Percentiles rank a stretch among this genome's conserved stretches.
Evolutionary conservation across 306 rosid genomes (phyloP).

Genomic region (Begonia fuchsioides): DNA sequence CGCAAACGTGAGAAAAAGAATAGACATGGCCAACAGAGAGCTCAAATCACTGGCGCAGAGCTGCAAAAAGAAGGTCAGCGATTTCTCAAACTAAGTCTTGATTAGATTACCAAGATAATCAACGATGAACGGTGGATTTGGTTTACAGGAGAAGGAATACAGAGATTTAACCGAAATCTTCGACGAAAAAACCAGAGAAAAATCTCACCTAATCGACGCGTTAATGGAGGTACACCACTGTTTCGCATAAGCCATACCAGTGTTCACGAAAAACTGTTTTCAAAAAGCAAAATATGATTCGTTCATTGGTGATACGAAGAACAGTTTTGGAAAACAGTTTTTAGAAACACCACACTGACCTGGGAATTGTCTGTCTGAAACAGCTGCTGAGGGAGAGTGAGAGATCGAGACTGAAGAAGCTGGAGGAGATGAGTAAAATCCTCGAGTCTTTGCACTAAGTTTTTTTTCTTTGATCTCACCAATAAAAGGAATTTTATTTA

Average conservation of each 20-base stretch:
- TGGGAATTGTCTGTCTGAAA: background rate
- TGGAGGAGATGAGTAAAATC: slow-evolving; percentile 66
- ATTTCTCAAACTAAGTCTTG: background rate
- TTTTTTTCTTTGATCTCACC: background rate
- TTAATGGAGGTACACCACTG: slow-evolving; percentile 49
- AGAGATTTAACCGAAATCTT: slow-evolving; percentile 58
- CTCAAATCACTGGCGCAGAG: slow-evolving; percentile 61
- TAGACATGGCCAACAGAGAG: slow-evolving; percentile 55
- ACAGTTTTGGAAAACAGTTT: too few species aligned
- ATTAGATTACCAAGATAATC: background rate
- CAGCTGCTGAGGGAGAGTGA: slow-evolving; percentile 77
- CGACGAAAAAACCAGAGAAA: slow-evolving; percentile 66
- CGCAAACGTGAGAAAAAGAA: slow-evolving; percentile 59
- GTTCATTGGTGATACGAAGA: too few species aligned
- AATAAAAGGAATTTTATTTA: background rate
- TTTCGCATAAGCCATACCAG: too few species aligned
- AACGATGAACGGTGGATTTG: background rate
- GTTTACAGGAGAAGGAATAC: slow-evolving; percentile 64
- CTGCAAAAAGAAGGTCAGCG: slow-evolving; percentile 51
- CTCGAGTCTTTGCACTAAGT: slow-evolving; percentile 12
- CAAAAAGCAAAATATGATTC: too few species aligned
- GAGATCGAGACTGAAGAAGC: slow-evolving; percentile 55
- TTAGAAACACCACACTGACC: too few species aligned
- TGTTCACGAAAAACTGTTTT: too few species aligned
- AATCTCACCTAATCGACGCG: slow-evolving; percentile 45